These are phyloP conservation scores for Aspergillus hancockii DNA, from an alignment of 495 filamentous ascomycete genomes.

Conservation along the genomic window DNA sequence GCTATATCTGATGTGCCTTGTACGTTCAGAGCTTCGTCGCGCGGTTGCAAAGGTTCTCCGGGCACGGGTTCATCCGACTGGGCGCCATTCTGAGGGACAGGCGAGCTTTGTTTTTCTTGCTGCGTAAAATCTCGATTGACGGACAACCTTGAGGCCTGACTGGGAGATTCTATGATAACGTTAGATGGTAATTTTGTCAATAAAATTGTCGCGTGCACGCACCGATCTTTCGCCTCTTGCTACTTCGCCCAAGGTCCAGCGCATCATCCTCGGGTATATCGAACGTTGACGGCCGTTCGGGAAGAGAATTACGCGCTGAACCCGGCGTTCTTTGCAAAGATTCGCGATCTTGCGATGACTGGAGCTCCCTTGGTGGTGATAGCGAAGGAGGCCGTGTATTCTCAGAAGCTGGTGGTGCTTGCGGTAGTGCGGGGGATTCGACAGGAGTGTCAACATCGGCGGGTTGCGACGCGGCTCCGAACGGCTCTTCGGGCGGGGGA, in stretches of 20 bases:
- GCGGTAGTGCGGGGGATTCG: constrained; percentile 13
- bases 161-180: constrained; percentile 19
- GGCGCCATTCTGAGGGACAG: constrained; percentile 14
- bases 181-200: not conserved
- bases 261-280: constrained; percentile 23
- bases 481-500: constrained; percentile 22
- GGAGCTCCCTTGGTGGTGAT: constrained; percentile 7
- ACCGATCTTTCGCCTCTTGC: constrained; percentile 35
- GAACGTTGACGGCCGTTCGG: constrained; percentile 25
- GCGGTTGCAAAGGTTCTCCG: not conserved
- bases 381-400: constrained; percentile 10
- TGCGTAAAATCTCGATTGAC: constrained; percentile 7
- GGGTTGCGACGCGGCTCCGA: constrained; percentile 25
- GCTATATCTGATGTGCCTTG: not conserved
- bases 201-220: constrained; percentile 7
- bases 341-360: constrained; percentile 7
- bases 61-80: not conserved
- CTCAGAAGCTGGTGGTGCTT: constrained; percentile 7
- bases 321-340: constrained; percentile 20
- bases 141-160: constrained; percentile 4
- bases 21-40: constrained; percentile 1
- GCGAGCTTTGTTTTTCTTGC: constrained; percentile 1
- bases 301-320: constrained; percentile 26
- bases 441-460: constrained; percentile 13
- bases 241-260: constrained; percentile 21